Evolutionary conservation across 2,329 filamentous ascomycete genomes (phyloP).

Genomic region (Pseudogymnoascus destructans): DNA sequence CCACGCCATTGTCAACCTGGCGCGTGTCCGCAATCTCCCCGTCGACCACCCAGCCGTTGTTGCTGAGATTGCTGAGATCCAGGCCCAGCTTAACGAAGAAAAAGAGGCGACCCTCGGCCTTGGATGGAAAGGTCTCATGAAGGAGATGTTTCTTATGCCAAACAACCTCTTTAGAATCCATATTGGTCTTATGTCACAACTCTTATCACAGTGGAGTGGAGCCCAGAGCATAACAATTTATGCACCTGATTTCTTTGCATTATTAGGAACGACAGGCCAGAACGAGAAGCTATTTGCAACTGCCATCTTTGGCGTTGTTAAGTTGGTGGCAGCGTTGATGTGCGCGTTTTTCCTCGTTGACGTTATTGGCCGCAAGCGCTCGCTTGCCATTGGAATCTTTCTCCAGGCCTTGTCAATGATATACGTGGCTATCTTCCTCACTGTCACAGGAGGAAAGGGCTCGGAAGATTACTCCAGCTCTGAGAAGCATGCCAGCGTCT

Average conservation of each 20-base stretch:
- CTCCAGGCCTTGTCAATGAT: constrained; percentile 48
- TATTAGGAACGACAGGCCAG: constrained; percentile 56
- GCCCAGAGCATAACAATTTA: constrained; percentile 66
- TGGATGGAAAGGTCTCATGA: constrained; percentile 49
- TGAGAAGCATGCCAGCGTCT: constrained; percentile 46
- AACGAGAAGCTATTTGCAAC: constrained; percentile 60
- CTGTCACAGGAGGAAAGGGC: constrained; percentile 46
- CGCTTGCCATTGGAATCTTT: constrained; percentile 46
- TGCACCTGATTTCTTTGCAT: constrained; percentile 57
- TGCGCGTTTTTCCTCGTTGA: constrained; percentile 72
- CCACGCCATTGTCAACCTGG: constrained; percentile 42
- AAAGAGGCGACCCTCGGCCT: constrained; percentile 56
- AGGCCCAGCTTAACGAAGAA: constrained; percentile 53
- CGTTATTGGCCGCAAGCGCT: constrained; percentile 60
- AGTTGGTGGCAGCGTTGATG: constrained; percentile 50
- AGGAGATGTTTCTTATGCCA: constrained; percentile 54
- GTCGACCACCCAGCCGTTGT: constrained; percentile 47
- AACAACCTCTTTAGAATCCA: constrained; percentile 63
- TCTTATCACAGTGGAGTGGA: constrained; percentile 62
- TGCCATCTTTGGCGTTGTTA: constrained; percentile 63
- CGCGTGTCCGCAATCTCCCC: constrained; percentile 45
- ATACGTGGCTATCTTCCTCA: constrained; percentile 49
- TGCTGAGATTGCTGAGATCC: constrained; percentile 50
- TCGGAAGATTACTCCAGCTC: constrained; percentile 31
- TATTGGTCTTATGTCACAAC: constrained; percentile 53